Evolutionary conservation across 306 rosid genomes (phyloP), one percentile per base, ranked within the genome.

Genomic region (Lablab purpureus): DNA sequence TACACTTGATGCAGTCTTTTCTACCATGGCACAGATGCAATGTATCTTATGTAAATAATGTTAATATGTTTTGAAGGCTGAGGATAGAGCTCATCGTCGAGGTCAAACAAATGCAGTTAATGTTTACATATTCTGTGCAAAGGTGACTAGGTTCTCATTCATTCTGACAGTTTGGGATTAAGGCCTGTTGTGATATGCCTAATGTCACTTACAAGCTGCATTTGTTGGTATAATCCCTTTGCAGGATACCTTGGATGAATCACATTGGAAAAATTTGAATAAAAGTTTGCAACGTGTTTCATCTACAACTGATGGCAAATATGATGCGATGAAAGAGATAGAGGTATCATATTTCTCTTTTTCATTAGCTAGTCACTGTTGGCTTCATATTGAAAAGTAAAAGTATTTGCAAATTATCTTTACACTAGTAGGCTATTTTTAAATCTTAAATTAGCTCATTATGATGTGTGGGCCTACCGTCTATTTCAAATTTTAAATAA

Each of bases 31-130:
- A 63, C 14, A 6, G 73, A 7, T 64, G 73, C 49, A 43, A 66
- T 72, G 32, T 71, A 5, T 80, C 71, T 78, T 73, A 76, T 64
- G 45, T 63, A 43, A 78, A 66, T 73, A 73, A 74, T 73, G 66
- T 80, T 79, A 69, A 72, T 80, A 62, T 68, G 36, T 67, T 84
- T 72, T 90, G 83, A 85, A 94, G 98, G 99, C 97, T 18, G 99
- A 94, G 88, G 97, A 89, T 87, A 91, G 99, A 90, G 97, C 99
- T 82, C 99, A 94, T 86, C 88, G 99, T 76, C 87, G 95, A 64
- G 99, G 99, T 45, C 97, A 92, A 84, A 89, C 87, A 74, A 92
- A 90, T 82, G 97, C 99, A 45, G 97, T 94, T 82, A 94, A 92
- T 85, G 76, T 94, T 62, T 92, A 92, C 85, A 86, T 94, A 74